Evolutionary conservation across 768 basidiomycete genomes (phyloP), one percentile per base, ranked within the genome.

Genomic region (Tricholoma sp.): DNA sequence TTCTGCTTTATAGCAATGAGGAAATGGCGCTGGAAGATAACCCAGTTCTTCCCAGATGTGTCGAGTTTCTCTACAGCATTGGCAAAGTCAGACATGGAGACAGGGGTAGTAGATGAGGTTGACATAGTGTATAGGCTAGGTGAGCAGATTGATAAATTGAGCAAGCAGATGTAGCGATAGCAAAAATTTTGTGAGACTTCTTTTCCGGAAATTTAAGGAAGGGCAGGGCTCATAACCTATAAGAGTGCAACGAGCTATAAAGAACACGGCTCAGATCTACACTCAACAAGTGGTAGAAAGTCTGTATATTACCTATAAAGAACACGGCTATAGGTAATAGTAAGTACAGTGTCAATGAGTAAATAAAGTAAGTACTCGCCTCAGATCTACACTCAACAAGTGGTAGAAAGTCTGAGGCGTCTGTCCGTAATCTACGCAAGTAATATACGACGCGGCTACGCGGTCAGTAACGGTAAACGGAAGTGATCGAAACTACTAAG

Each of bases 371-470:
- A 37, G 12, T 37, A 37, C 36, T 37, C 12, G 12, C 36, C 36
- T 37, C 36, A 37, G 36, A 11, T 37, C 36, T 37, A 37, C 36
- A 37, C 36, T 37, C 12, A 13, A 13, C 11, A 10, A 37, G 36
- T 37, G 4, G 36, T 37, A 12, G 36, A 37, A 37, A 37, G 36
- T 37, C 36, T 37, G 12, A 34, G 33, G 33, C 12, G 5, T 1
- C 2, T 34, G 12, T 34, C 33, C 36, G 12, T 37, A 37, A 37
- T 37, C 36, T 37, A 37, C 12, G 15, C 11, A 13, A n/a, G 15
- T 11, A 12, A 74, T 37, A 37, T 10, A 10, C 12, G 36, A 37
- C 11, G 12, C 12, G 15, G 36, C 11, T 37, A 37, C 12, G 33
- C 5, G 33, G 33, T 34, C 33, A 34, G 33, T 34, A 34, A 34